phyloP scores from a whole-genome alignment of 2,329 filamentous ascomycete species.

The Pseudopithomyces maydicus region DNA sequence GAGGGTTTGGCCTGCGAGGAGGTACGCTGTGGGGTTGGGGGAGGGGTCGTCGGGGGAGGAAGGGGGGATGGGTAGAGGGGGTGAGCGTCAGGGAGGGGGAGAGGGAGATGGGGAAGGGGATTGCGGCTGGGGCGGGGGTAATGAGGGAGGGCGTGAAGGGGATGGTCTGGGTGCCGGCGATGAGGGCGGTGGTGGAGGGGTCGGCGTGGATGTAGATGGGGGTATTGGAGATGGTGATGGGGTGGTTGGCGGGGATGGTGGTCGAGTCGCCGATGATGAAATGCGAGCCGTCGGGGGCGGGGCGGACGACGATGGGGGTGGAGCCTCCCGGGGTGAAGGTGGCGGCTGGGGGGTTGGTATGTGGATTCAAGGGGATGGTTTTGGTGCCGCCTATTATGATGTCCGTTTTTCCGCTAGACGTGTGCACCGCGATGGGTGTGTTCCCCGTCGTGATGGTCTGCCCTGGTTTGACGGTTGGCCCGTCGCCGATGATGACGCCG shows the following conservation, averaged over 20 bases:
- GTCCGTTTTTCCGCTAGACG: conserved; percentile 22
- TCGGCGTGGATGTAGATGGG: not conserved
- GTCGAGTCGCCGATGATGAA: conserved; percentile 2
- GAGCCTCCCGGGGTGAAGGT: conserved; percentile 8
- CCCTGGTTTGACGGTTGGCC: conserved; percentile 25
- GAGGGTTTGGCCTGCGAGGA: conserved; percentile 39
- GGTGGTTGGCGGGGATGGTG: not conserved
- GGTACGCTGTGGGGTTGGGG: conserved; percentile 15
- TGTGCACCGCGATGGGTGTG: conserved; percentile 33
- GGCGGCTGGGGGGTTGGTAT: conserved; percentile 16
- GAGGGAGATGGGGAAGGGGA: conserved; percentile 19
- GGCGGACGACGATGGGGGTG: conserved; percentile 3
- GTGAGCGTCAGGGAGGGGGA: conserved; percentile 24
- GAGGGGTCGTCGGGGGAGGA: not conserved
- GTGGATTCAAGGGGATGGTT: conserved; percentile 15
- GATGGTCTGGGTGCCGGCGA: conserved; percentile 12
- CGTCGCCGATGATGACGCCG: conserved; percentile 23
- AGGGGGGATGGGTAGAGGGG: conserved; percentile 15
- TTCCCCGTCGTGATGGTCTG: conserved; percentile 27
- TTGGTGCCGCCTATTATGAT: conserved; percentile 28
- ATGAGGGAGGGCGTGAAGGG: conserved; percentile 10
- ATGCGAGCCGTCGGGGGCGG: not conserved
- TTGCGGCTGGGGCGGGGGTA: not conserved
- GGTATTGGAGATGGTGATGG: not conserved
- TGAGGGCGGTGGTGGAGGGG: not conserved